Percentiles rank a stretch among this genome's conserved stretches.
These are phyloP conservation scores for Corrigiola litoralis DNA, from an alignment of 179 eudicot species.

Conservation along the genomic window DNA sequence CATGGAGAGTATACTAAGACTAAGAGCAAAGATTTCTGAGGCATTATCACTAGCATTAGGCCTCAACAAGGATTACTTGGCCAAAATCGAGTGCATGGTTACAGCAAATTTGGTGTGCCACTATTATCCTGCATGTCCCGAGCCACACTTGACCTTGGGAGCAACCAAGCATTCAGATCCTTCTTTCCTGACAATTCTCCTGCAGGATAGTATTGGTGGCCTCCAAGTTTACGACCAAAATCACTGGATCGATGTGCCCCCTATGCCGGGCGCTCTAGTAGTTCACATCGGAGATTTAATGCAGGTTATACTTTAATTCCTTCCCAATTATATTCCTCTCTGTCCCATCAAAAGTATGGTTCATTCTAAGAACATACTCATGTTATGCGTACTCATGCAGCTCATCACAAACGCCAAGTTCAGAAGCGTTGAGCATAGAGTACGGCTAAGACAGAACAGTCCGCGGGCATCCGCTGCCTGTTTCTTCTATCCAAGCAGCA, in stretches of 20 bases:
- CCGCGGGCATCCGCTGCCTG: constrained; percentile 67
- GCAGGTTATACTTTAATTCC: constrained; percentile 54
- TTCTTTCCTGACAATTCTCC: constrained; percentile 46
- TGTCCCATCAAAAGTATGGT: too few relatives aligned
- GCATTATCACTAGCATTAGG: constrained; percentile 40
- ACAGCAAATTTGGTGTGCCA: constrained; percentile 36
- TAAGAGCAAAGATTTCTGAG: constrained; percentile 32
- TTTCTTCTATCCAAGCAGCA: constrained; percentile 59
- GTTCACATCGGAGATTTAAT: constrained; percentile 47
- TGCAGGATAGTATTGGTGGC: constrained; percentile 48
- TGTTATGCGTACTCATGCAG: constrained; percentile 28
- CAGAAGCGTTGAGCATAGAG: constrained; percentile 70
- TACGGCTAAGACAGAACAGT: constrained; percentile 31
- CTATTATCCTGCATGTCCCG: constrained; percentile 49
- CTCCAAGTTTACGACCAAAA: constrained; percentile 43
- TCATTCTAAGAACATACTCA: background rate
- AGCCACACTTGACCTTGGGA: constrained; percentile 52
- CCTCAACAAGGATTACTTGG: constrained; percentile 34
- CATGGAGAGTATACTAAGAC: constrained; percentile 27
- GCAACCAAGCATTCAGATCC: constrained; percentile 46
- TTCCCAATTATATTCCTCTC: background rate
- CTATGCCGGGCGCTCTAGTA: constrained; percentile 37
- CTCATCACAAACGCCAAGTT: constrained; percentile 53
- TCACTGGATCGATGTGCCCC: constrained; percentile 46
- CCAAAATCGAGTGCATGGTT: constrained; percentile 37